phyloP scores from a whole-genome alignment of 23 red algal species.

The Gracilaria vermiculophylla region DNA sequence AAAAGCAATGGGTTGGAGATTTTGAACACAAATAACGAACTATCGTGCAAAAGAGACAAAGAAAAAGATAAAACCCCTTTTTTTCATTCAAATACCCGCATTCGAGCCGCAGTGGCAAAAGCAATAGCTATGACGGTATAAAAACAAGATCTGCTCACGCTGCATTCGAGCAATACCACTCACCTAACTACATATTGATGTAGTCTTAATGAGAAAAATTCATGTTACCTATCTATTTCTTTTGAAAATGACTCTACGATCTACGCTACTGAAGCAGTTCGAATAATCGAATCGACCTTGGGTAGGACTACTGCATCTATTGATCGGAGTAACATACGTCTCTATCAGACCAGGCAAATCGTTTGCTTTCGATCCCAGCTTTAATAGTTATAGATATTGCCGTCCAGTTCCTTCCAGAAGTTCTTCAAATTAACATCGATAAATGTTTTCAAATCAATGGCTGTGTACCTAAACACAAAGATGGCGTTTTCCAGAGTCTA shows the following conservation, averaged over 20 bases:
- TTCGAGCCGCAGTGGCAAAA: conserved; percentile 12
- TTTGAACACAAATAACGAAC: neutral
- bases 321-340: neutral
- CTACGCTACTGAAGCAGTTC: neutral
- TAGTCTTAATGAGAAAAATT: neutral
- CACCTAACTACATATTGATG: conserved; percentile 3
- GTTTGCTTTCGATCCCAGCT: conserved; percentile 35
- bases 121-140: neutral
- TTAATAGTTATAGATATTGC: conserved; percentile 14
- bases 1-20: neutral
- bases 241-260: conserved; percentile 28
- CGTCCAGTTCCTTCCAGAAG: conserved; percentile 1
- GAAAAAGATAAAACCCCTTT: neutral
- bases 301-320: neutral
- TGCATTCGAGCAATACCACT: conserved; percentile 33
- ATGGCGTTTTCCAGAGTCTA: conserved; percentile 32
- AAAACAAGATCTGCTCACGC: neutral
- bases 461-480: neutral
- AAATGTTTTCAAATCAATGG: neutral
- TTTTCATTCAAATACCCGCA: neutral
- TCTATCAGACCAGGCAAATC: neutral
- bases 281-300: neutral
- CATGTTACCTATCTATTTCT: neutral
- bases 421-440: neutral
- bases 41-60: neutral